phyloP scores from a whole-genome alignment of 1,139 yeast genomes.

The Yamadazyma conglobata region DNA sequence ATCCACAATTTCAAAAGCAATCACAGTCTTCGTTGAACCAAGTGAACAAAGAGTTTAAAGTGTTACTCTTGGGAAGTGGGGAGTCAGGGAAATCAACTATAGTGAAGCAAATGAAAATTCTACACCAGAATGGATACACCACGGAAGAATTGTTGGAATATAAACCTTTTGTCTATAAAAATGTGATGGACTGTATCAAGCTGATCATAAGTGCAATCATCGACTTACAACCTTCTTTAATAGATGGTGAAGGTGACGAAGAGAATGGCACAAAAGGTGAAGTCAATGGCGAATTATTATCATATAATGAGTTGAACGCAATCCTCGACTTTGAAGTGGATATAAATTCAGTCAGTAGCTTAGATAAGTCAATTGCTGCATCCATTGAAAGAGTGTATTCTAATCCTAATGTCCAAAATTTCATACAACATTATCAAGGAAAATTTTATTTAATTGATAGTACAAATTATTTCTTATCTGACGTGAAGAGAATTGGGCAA shows the following conservation, averaged over 20 bases:
- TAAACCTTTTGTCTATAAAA: slow-evolving; percentile 67
- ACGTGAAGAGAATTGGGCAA: slow-evolving; percentile 58
- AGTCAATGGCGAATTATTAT: slow-evolving; percentile 18
- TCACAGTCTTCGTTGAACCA: background rate
- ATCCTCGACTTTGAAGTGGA: slow-evolving; percentile 49
- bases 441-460: slow-evolving; percentile 86
- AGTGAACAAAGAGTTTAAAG: slow-evolving; percentile 49
- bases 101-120: slow-evolving; percentile 69
- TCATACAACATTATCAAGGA: slow-evolving; percentile 60
- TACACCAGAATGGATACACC: slow-evolving; percentile 69
- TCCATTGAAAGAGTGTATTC: slow-evolving; percentile 52
- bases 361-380: slow-evolving; percentile 43
- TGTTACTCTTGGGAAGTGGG: slow-evolving; percentile 70
- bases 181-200: slow-evolving; percentile 64
- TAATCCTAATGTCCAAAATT: slow-evolving; percentile 51
- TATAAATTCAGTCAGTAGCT: slow-evolving; percentile 43
- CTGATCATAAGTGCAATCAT: slow-evolving; percentile 55
- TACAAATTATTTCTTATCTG: slow-evolving; percentile 73
- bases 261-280: slow-evolving; percentile 5
- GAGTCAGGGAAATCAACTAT: slow-evolving; percentile 79
- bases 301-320: slow-evolving; percentile 42
- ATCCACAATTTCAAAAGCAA: background rate
- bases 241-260: slow-evolving; percentile 14
- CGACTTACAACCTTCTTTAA: slow-evolving; percentile 48
- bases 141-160: slow-evolving; percentile 62